phyloP scores from a whole-genome alignment of 345 rosid species.

The Excoecaria agallocha region DNA sequence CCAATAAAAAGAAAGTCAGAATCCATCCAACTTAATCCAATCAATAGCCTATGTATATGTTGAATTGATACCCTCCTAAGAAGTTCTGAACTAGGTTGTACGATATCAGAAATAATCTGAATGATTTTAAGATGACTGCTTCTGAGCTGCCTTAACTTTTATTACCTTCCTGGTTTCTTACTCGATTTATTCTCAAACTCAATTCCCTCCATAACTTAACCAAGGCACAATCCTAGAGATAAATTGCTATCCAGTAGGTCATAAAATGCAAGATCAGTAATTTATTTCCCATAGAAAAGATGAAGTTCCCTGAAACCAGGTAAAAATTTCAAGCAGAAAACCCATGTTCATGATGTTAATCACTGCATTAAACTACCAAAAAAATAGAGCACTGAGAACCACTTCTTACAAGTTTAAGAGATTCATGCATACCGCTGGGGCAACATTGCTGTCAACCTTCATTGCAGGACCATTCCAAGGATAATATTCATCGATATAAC shows the following conservation, averaged over 20 bases:
- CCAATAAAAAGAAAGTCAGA: background rate
- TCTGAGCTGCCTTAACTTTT: background rate
- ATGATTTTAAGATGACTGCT: background rate
- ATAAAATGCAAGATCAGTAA: background rate
- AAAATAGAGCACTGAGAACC: background rate
- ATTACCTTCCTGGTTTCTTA: background rate
- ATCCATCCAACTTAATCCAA: no score
- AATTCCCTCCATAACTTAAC: background rate
- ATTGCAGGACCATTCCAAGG: conserved; percentile 30
- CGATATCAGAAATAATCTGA: background rate
- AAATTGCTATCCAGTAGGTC: background rate
- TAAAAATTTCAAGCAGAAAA: background rate
- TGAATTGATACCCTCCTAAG: background rate
- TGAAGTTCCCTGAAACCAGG: background rate
- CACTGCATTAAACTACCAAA: background rate
- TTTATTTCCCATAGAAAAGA: background rate
- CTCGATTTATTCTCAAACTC: background rate
- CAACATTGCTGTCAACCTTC: conserved; percentile 22
- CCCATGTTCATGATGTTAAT: background rate
- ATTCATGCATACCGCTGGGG: conserved; percentile 35
- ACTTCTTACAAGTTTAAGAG: background rate
- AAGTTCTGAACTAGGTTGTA: background rate
- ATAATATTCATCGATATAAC: conserved; percentile 51
- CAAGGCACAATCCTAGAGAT: background rate
- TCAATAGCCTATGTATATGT: background rate